Percentiles rank a stretch among this genome's conserved stretches.
Evolutionary conservation across 73 alveolate genomes (phyloP).

Genomic region (Effrenium voratum): DNA sequence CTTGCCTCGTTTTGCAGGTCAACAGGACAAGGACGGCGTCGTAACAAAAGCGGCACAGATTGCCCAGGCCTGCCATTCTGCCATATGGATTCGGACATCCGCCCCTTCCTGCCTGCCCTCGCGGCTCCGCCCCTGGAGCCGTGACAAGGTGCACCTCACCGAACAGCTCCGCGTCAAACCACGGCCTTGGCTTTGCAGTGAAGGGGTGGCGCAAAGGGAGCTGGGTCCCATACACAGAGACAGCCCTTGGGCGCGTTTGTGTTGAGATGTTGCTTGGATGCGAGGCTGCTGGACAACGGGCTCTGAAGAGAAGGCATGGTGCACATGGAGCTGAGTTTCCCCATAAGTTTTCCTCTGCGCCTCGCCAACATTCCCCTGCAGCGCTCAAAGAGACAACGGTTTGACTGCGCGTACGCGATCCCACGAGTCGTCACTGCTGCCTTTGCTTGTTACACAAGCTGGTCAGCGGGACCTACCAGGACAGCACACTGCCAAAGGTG

Average conservation of each 20-base stretch:
- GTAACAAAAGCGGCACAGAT: no score
- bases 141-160: constrained; percentile 44
- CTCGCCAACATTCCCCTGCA: no score
- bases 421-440: no score
- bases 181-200: constrained; percentile 6
- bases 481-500: background rate
- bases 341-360: background rate
- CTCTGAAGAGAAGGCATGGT: background rate
- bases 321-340: background rate
- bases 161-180: constrained; percentile 84
- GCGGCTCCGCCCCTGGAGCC: background rate
- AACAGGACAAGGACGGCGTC: no score
- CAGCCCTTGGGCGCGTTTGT: background rate
- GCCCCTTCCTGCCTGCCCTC: constrained; percentile 52
- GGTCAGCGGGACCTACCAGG: no score
- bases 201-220: background rate
- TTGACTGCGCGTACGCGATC: no score
- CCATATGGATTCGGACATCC: no score
- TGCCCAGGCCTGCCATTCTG: no score
- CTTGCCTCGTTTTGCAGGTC: no score
- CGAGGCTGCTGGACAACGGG: background rate
- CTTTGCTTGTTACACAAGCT: no score
- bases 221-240: background rate
- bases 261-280: background rate
- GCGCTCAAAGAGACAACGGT: no score